Percentiles rank a stretch among this genome's conserved stretches.
Conservation (phyloP, 306 rosid genomes). For the Pyrus bretschneideri region DNA sequence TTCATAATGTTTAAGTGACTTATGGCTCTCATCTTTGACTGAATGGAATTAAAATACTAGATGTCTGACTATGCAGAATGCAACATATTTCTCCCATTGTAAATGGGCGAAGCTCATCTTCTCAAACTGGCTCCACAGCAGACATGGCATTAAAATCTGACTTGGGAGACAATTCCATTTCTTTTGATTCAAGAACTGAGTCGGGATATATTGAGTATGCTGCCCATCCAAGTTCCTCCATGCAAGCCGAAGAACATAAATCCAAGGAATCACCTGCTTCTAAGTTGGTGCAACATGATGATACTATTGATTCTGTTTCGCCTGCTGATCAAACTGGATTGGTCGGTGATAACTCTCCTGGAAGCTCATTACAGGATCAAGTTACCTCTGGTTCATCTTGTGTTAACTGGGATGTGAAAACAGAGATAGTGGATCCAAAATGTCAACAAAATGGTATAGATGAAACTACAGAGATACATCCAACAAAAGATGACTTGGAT, state of each 20-base stretch:
- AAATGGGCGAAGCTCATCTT: constrained; percentile 26
- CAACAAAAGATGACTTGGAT: constrained; percentile 27
- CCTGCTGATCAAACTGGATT: constrained; percentile 24
- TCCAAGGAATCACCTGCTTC: constrained; percentile 45
- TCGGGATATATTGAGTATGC: constrained; percentile 63
- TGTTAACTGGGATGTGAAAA: constrained; percentile 91
- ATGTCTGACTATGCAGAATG: constrained; percentile 44
- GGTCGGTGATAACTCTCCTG: constrained; percentile 42
- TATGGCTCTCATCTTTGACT: constrained; percentile 7
- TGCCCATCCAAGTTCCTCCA: constrained; percentile 45
- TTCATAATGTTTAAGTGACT: background rate
- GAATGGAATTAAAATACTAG: constrained; percentile 20
- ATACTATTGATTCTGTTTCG: constrained; percentile 34
- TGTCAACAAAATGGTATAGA: constrained; percentile 32
- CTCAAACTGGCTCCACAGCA: constrained; percentile 32
- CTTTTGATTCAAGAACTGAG: constrained; percentile 60
- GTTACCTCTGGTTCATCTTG: constrained; percentile 55
- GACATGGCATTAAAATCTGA: constrained; percentile 28
- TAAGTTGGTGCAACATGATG: constrained; percentile 34
- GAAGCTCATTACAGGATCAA: constrained; percentile 43
- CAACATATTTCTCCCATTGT: constrained; percentile 19
- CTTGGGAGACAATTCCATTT: constrained; percentile 42
- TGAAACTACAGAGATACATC: constrained; percentile 33
- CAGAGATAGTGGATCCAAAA: constrained; percentile 62
- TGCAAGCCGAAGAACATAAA: constrained; percentile 44